Evolutionary conservation across 371 early-diverging fungal species (phyloP).

Genomic region (Syncephalastrum sp.): DNA sequence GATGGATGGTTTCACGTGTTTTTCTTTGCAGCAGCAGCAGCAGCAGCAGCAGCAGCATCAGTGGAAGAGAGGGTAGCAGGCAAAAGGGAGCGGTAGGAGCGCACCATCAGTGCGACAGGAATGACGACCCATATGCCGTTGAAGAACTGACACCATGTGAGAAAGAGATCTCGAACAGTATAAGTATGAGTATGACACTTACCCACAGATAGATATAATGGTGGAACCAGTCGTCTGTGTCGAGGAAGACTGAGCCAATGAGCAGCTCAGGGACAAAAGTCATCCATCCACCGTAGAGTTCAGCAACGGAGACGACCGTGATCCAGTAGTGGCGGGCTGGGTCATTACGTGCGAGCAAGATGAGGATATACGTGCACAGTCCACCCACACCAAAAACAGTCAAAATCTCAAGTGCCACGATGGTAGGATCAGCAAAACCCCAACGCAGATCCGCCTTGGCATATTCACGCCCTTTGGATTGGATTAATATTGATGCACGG

Average conservation of each 20-base stretch:
- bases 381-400: slow-evolving; percentile 24
- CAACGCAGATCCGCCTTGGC: slow-evolving; percentile 39
- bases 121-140: slow-evolving; percentile 37
- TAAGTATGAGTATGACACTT: slow-evolving; percentile 8
- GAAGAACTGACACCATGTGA: slow-evolving; percentile 21
- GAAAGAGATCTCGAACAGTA: too few relatives aligned
- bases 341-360: slow-evolving; percentile 16
- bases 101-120: slow-evolving; percentile 20
- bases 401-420: slow-evolving; percentile 31
- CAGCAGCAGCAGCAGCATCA: too few relatives aligned
- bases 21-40: too few relatives aligned
- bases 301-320: slow-evolving; percentile 25
- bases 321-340: slow-evolving; percentile 28
- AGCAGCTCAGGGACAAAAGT: slow-evolving; percentile 39
- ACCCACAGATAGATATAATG: slow-evolving; percentile 28
- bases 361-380: slow-evolving; percentile 20
- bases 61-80: not conserved
- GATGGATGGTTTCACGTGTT: too few relatives aligned
- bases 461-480: slow-evolving; percentile 33
- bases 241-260: slow-evolving; percentile 20
- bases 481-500: too few relatives aligned
- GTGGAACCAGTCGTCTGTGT: slow-evolving; percentile 26
- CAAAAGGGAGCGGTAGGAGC: slow-evolving; percentile 12
- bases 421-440: slow-evolving; percentile 29
- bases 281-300: slow-evolving; percentile 38